A percentile compares a stretch with the other conserved stretches of the same genome.
Conservation (phyloP, 73 alveolate genomes). For the Paramecium bursaria region DNA sequence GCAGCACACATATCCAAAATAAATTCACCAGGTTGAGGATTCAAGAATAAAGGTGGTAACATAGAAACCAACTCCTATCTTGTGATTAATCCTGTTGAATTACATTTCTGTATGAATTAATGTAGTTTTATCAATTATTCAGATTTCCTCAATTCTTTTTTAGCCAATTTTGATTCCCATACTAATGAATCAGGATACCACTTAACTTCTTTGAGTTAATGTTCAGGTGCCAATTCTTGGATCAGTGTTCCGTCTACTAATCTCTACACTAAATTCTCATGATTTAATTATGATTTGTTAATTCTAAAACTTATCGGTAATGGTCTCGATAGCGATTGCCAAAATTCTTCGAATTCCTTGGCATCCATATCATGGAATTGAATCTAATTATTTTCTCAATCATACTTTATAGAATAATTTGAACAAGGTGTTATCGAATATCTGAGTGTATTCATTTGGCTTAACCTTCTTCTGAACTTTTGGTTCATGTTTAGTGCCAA, state of each 20-base stretch:
- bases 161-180: constrained; percentile 86
- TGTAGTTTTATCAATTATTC: constrained; percentile 83
- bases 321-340: constrained; percentile 70
- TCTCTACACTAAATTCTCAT: constrained; percentile 56
- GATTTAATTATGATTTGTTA: constrained; percentile 62
- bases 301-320: constrained; percentile 88
- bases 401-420: constrained; percentile 14
- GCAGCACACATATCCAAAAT: constrained; percentile 99
- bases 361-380: constrained; percentile 69
- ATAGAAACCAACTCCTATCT: constrained; percentile 97
- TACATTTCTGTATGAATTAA: constrained; percentile 83
- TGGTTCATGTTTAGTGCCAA: constrained; percentile 6
- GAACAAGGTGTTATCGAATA: constrained; percentile 43
- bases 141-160: constrained; percentile 88
- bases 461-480: constrained; percentile 46
- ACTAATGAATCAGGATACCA: constrained; percentile 87
- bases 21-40: constrained; percentile 74
- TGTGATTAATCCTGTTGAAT: constrained; percentile 92
- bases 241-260: constrained; percentile 66
- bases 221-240: constrained; percentile 56
- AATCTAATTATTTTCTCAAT: constrained; percentile 37
- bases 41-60: constrained; percentile 97
- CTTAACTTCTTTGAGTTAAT: constrained; percentile 71
- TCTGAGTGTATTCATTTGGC: constrained; percentile 50
- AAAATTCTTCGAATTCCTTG: constrained; percentile 75